Percentiles rank a stretch among this genome's conserved stretches.
These are phyloP conservation scores for Hypocreales sp. DNA, from an alignment of 2,329 filamentous ascomycete species.

Conservation along the genomic window DNA sequence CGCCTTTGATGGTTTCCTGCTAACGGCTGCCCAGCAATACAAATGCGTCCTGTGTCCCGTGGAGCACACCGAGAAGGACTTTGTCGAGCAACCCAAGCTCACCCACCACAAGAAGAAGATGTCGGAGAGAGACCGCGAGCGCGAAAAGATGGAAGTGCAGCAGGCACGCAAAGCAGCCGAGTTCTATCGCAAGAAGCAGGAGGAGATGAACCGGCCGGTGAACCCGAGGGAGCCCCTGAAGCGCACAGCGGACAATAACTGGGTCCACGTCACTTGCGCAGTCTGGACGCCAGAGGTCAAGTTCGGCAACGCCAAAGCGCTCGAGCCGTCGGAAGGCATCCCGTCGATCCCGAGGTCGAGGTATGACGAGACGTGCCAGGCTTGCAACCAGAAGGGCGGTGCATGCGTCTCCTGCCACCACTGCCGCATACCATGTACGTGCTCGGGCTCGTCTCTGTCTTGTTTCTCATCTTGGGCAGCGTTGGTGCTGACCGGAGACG, in stretches of 20 bases:
- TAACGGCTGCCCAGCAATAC: conserved; percentile 50
- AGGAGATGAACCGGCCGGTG: conserved; percentile 67
- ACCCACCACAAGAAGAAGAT: conserved; percentile 63
- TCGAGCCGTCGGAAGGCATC: conserved; percentile 83
- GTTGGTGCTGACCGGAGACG: conserved; percentile 3
- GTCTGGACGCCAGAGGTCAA: conserved; percentile 86
- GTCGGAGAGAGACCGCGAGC: conserved; percentile 78
- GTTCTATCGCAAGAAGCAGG: conserved; percentile 70
- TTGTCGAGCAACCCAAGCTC: conserved; percentile 52
- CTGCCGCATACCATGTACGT: conserved; percentile 40
- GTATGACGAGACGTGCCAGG: conserved; percentile 67
- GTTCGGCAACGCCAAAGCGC: conserved; percentile 68
- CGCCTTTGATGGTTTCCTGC: too few relatives aligned
- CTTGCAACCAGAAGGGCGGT: conserved; percentile 61
- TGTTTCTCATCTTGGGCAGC: too few relatives aligned
- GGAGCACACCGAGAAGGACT: conserved; percentile 64
- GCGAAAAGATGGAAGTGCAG: conserved; percentile 74
- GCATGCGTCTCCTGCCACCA: conserved; percentile 74
- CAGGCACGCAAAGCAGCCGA: conserved; percentile 64
- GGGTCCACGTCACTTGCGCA: conserved; percentile 91
- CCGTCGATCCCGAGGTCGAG: conserved; percentile 59
- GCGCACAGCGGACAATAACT: conserved; percentile 90
- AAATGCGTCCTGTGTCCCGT: conserved; percentile 87
- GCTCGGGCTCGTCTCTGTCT: background rate
- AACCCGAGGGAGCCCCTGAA: conserved; percentile 85